Evolutionary conservation across 2,329 filamentous ascomycete species (phyloP), one percentile per base, ranked within the genome.

Genomic region (Dactylellina leptospora): DNA sequence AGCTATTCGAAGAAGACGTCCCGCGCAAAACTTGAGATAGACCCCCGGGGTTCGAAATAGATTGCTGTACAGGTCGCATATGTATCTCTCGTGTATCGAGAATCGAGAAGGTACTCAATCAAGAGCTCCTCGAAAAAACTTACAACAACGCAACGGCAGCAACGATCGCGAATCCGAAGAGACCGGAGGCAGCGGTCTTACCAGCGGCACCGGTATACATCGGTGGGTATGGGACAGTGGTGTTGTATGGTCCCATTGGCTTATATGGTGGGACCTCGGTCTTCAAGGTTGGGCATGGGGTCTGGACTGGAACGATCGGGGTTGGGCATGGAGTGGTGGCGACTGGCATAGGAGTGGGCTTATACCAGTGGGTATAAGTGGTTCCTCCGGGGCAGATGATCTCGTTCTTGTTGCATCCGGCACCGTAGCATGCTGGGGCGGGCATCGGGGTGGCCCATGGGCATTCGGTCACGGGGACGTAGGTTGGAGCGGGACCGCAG

Each of bases 381-480:
- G 28, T 56, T 8, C 25, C 51, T 9, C 45, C 51, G 0, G 66
- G 66, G 58, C 66, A 62, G 44, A 71, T 18, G 16, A 73, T 45
- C 33, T 64, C 68, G 20, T 60, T 55, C 20, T 36, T 48, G 47
- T 66, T 40, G 44, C 47, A 73, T 8, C 23, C 59, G 18, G 33
- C 22, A 25, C 64, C 55, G 54, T 59, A 59, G 53, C 55, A 58
- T 30, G 45, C 78, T 76, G 82, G 82, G 23, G 80, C 78, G 50
- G 77, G 77, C 4, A 80, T 76, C 8, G 80, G 80, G 42, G 79
- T 77, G 33, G 81, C 74, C 36, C 80, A 79, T 66, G 82, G 78
- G 73, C 81, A 81, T 62, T 82, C 79, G 69, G 83, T 80, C 53
- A 82, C 78, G 30, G 83, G 78, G 27, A 81, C 81, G 28, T 81